Conservation (phyloP, 2,329 filamentous ascomycete genomes). For the Sporothrix inflata region DNA sequence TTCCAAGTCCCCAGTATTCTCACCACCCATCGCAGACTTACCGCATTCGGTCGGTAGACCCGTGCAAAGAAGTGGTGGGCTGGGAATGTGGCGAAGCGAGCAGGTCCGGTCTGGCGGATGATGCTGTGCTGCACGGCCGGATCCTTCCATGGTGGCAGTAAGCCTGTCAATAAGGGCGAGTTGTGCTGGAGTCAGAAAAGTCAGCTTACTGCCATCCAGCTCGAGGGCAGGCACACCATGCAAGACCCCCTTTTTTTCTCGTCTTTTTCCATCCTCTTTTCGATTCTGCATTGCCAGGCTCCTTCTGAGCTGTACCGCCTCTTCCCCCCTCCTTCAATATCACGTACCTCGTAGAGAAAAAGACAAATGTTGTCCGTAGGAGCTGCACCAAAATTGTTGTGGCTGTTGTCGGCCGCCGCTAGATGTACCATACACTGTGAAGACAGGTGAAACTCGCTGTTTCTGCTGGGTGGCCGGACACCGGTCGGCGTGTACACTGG, state of each 20-base stretch:
- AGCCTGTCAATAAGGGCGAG: slow-evolving; percentile 43
- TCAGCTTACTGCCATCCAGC: slow-evolving; percentile 16
- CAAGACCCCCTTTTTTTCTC: neutral
- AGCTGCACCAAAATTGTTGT: slow-evolving; percentile 35
- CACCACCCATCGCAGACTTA: slow-evolving; percentile 42
- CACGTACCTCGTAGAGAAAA: slow-evolving; percentile 58
- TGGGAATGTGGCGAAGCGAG: slow-evolving; percentile 54
- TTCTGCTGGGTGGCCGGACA: slow-evolving; percentile 42
- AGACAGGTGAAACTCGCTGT: slow-evolving; percentile 46
- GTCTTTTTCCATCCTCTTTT: neutral
- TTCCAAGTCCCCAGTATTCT: neutral
- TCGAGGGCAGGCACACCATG: neutral
- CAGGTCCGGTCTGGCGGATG: slow-evolving; percentile 50
- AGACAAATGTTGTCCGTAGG: slow-evolving; percentile 50
- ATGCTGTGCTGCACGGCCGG: slow-evolving; percentile 42
- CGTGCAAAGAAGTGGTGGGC: slow-evolving; percentile 62
- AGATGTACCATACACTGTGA: slow-evolving; percentile 52
- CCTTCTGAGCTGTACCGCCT: neutral
- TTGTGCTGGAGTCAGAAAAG: slow-evolving; percentile 47
- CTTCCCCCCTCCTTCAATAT: neutral
- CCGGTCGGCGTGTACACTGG: slow-evolving; percentile 47
- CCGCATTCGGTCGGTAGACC: slow-evolving; percentile 57
- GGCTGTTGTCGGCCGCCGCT: slow-evolving; percentile 39
- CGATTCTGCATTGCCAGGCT: neutral
- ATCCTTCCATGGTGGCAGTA: slow-evolving; percentile 45